These are phyloP conservation scores for Phaeomoniella chlamydospora DNA, from an alignment of 2,329 filamentous ascomycete species.

Conservation along the genomic window DNA sequence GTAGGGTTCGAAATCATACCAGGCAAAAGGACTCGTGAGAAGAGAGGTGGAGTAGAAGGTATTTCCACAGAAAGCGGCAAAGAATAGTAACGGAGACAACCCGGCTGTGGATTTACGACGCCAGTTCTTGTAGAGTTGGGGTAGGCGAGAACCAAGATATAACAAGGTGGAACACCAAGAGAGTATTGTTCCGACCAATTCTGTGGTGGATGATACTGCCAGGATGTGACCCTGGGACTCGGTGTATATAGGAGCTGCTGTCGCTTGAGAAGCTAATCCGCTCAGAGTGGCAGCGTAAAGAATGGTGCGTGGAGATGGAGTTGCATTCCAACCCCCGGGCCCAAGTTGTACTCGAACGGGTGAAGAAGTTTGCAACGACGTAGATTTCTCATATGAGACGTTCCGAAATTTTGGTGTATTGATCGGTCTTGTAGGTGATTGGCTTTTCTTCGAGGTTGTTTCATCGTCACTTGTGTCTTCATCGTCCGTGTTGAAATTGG, in stretches of 20 bases:
- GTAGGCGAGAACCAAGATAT: slow-evolving; percentile 45
- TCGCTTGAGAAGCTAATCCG: slow-evolving; percentile 26
- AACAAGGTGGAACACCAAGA: slow-evolving; percentile 43
- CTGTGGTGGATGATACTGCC: slow-evolving; percentile 16
- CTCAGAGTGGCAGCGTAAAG: slow-evolving; percentile 29
- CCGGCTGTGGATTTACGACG: slow-evolving; percentile 48
- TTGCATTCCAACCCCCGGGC: slow-evolving; percentile 7
- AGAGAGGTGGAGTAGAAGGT: slow-evolving; percentile 51
- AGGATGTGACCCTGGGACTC: slow-evolving; percentile 9
- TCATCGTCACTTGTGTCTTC: slow-evolving; percentile 3
- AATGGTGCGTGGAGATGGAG: slow-evolving; percentile 26
- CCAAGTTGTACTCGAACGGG: slow-evolving; percentile 1
- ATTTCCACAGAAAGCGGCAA: slow-evolving; percentile 54
- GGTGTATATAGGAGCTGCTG: slow-evolving; percentile 15
- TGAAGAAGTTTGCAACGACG: background rate
- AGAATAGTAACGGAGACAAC: slow-evolving; percentile 47
- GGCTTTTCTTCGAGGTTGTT: slow-evolving; percentile 5
- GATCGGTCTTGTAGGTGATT: slow-evolving; percentile 1
- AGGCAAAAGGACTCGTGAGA: slow-evolving; percentile 48
- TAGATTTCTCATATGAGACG: slow-evolving; percentile 10
- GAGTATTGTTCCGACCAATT: slow-evolving; percentile 34
- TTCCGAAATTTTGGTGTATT: slow-evolving; percentile 8
- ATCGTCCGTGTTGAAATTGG: slow-evolving; percentile 10
- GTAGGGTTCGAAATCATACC: slow-evolving; percentile 40
- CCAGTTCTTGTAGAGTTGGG: slow-evolving; percentile 54